Percentiles rank a stretch among this genome's conserved stretches.
Evolutionary conservation across 768 basidiomycete genomes (phyloP).

Genomic region (Kwoniella botswanensis): DNA sequence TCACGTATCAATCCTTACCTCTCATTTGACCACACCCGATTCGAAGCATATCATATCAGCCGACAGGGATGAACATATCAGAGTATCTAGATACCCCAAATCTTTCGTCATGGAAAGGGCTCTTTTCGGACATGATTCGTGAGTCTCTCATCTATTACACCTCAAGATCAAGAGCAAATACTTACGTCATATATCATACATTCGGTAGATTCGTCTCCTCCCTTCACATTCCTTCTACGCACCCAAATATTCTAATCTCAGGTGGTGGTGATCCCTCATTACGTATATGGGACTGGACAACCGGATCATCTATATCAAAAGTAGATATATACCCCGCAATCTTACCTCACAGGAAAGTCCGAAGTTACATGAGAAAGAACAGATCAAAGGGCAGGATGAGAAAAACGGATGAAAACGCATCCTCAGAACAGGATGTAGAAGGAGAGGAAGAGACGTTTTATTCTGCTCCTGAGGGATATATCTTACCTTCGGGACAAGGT

Average conservation of each 20-base stretch:
- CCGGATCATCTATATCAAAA: constrained; percentile 65
- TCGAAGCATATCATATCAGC: constrained; percentile 78
- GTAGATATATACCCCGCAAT: constrained; percentile 63
- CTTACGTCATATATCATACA: not conserved
- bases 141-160: constrained; percentile 60
- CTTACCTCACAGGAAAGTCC: constrained; percentile 60
- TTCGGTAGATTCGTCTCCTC: constrained; percentile 76
- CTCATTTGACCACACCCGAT: constrained; percentile 70
- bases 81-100: constrained; percentile 86
- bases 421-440: constrained; percentile 37
- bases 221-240: constrained; percentile 67
- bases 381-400: constrained; percentile 41
- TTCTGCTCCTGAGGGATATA: constrained; percentile 45
- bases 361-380: constrained; percentile 49
- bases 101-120: constrained; percentile 85
- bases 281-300: constrained; percentile 52
- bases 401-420: constrained; percentile 20
- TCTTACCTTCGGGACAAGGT: constrained; percentile 51
- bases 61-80: constrained; percentile 93
- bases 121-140: constrained; percentile 76
- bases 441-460: constrained; percentile 37
- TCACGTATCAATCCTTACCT: constrained; percentile 83
- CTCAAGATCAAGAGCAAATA: not conserved
- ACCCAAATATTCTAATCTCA: constrained; percentile 66
- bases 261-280: constrained; percentile 89